These are phyloP conservation scores for Plasmodium reichenowi DNA, from an alignment of 169 alveolate species.

Conservation along the genomic window DNA sequence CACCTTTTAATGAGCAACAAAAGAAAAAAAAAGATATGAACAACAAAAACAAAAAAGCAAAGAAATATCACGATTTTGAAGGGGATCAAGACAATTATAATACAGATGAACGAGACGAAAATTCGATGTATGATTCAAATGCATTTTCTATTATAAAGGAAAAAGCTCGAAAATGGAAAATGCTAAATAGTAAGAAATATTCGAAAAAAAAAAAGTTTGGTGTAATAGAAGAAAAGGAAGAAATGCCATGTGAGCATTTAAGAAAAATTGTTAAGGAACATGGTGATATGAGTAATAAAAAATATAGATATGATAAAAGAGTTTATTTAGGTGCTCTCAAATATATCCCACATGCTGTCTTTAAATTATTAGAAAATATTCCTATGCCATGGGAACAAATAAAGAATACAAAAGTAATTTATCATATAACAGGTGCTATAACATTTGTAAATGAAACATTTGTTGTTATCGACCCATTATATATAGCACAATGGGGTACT, in stretches of 20 bases:
- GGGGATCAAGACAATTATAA: conserved; percentile 3
- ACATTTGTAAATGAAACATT: conserved; percentile 99
- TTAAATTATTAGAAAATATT: conserved; percentile 97
- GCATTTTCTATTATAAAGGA: conserved; percentile 53
- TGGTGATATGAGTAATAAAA: conserved; percentile 98
- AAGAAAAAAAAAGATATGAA: conserved; percentile 18
- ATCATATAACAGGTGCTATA: conserved; percentile 99
- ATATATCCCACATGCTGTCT: conserved; percentile 99
- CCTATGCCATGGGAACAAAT: conserved; percentile 99
- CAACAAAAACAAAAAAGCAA: conserved; percentile 7
- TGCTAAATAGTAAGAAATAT: conserved; percentile 86
- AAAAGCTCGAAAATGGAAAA: conserved; percentile 90
- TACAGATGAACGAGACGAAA: not conserved
- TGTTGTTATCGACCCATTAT: conserved; percentile 99
- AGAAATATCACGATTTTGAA: conserved; percentile 25
- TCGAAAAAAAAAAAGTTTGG: conserved; percentile 79
- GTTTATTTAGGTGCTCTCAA: conserved; percentile 98
- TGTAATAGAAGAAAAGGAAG: conserved; percentile 81
- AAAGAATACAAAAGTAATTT: conserved; percentile 95
- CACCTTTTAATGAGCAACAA: not conserved
- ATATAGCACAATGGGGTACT: conserved; percentile 99
- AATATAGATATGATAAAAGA: conserved; percentile 98
- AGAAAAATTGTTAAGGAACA: conserved; percentile 98
- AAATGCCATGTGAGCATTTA: conserved; percentile 98
- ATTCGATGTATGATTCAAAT: not conserved